A percentile compares a stretch with the other conserved stretches of the same genome.
Evolutionary conservation across 352 stramenopile species (phyloP).

Genomic region (Globisporangium cederbergense): DNA sequence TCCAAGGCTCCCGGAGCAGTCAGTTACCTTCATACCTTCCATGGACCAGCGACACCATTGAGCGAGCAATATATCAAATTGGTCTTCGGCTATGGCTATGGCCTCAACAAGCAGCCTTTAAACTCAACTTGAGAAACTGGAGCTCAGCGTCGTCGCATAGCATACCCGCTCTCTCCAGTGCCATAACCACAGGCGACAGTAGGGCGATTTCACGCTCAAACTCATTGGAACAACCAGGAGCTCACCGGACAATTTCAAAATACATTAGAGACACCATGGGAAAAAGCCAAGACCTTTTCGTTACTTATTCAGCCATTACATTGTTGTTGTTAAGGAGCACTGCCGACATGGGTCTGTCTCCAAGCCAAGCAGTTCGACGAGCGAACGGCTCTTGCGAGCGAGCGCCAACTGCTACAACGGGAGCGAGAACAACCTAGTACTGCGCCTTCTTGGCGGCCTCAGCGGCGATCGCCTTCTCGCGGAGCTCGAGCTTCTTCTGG

Average conservation of each 20-base stretch:
- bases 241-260: not conserved
- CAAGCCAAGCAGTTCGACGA: not conserved
- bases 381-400: slow-evolving; percentile 6
- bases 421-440: slow-evolving; percentile 68
- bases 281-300: slow-evolving; percentile 9
- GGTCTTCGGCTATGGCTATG: no score
- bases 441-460: slow-evolving; percentile 99
- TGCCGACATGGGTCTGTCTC: slow-evolving; percentile 7
- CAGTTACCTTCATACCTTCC: no score
- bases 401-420: not conserved
- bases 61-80: no score
- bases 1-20: no score
- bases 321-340: slow-evolving; percentile 12
- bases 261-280: not conserved
- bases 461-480: slow-evolving; percentile 95
- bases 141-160: no score
- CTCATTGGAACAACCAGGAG: not conserved
- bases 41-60: no score
- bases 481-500: slow-evolving; percentile 98
- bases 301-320: slow-evolving; percentile 54
- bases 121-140: no score
- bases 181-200: no score
- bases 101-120: no score
- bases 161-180: no score
- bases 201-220: not conserved